These are phyloP conservation scores for Ballota nigra DNA, from an alignment of 257 asterid genomes.

Conservation along the genomic window DNA sequence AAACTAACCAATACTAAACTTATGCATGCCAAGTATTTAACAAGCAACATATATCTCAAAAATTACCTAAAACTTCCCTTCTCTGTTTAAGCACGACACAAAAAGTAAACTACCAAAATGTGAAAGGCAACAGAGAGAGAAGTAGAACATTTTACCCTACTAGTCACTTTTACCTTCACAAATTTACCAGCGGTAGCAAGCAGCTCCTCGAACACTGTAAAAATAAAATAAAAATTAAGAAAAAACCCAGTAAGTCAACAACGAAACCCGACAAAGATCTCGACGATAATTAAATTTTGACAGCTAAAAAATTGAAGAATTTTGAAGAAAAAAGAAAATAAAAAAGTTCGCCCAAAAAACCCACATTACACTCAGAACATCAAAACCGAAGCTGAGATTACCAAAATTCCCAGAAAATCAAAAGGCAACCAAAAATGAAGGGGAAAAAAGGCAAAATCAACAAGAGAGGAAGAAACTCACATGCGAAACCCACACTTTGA, in stretches of 20 bases:
- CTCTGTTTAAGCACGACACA: slow-evolving; percentile 24
- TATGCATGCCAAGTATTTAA: not conserved
- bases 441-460: not conserved
- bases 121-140: not conserved
- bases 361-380: not conserved
- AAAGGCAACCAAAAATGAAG: not conserved
- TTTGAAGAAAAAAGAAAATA: not conserved
- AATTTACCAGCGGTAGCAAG: slow-evolving; percentile 11
- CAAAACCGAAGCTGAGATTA: not conserved
- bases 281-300: slow-evolving; percentile 1
- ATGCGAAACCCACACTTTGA: not conserved
- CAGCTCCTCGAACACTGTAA: slow-evolving; percentile 15
- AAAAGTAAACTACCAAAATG: not conserved
- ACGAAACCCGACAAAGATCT: not conserved
- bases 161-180: slow-evolving; percentile 19
- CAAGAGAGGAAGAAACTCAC: no score
- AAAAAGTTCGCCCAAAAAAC: not conserved
- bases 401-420: not conserved
- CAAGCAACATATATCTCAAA: not conserved
- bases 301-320: not conserved
- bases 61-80: not conserved
- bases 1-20: not conserved
- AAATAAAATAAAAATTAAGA: not conserved
- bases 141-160: not conserved
- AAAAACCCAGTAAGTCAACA: not conserved